Percentiles rank a stretch among this genome's conserved stretches.
Evolutionary conservation across 2,329 filamentous ascomycete genomes (phyloP).

Genomic region (Trichoderma semiorbis): DNA sequence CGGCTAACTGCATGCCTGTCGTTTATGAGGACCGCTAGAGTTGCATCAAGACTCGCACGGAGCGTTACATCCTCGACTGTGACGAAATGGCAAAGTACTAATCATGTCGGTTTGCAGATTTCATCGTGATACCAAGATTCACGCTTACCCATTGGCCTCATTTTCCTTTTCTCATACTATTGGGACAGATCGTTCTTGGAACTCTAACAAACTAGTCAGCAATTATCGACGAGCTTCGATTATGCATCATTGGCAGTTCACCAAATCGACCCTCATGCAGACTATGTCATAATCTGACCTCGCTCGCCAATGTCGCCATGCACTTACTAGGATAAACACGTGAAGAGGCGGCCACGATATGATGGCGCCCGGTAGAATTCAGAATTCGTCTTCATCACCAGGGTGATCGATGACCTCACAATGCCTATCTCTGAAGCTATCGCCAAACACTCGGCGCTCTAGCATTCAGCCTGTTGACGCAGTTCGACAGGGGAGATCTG

Average conservation of each 20-base stretch:
- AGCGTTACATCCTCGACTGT: background rate
- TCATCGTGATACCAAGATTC: background rate
- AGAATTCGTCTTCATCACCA: background rate
- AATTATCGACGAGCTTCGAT: background rate
- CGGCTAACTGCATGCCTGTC: background rate
- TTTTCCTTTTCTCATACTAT: background rate
- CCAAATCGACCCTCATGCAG: background rate
- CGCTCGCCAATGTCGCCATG: background rate
- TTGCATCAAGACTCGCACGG: background rate
- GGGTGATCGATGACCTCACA: conserved; percentile 7
- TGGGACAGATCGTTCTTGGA: background rate
- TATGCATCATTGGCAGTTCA: background rate
- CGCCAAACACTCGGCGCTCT: background rate
- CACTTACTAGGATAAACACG: no score
- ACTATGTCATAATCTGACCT: background rate
- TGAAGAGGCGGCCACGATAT: background rate
- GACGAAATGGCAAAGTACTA: background rate
- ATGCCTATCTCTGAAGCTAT: background rate
- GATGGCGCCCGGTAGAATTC: background rate
- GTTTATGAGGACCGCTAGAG: background rate
- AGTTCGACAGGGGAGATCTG: background rate
- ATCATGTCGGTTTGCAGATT: background rate
- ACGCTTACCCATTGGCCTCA: background rate
- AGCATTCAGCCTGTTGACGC: conserved; percentile 10
- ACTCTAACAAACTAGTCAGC: background rate